These are phyloP conservation scores for Penicillium bovifimosum DNA, from an alignment of 495 filamentous ascomycete genomes.

Conservation along the genomic window DNA sequence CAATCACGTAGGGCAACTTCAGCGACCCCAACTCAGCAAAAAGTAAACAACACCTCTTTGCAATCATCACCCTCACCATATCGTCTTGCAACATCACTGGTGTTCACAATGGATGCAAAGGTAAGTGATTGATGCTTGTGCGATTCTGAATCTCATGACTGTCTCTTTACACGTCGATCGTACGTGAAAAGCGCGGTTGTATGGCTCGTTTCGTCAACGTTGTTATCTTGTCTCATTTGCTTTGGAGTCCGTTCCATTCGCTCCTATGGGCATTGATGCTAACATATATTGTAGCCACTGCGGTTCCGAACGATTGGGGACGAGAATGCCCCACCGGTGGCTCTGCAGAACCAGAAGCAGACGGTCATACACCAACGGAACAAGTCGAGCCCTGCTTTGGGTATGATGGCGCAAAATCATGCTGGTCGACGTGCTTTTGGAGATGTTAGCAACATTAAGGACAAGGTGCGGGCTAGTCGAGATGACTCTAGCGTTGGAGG, in stretches of 20 bases:
- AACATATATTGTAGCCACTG: constrained; percentile 57
- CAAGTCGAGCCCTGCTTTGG: constrained; percentile 72
- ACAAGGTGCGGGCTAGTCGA: constrained; percentile 42
- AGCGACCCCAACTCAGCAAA: constrained; percentile 24
- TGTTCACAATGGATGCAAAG: constrained; percentile 39
- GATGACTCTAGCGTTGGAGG: constrained; percentile 48
- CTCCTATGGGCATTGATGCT: background rate
- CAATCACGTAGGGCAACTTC: constrained; percentile 16
- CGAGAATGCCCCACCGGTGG: constrained; percentile 61
- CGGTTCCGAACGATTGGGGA: constrained; percentile 64
- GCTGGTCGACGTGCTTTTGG: constrained; percentile 70
- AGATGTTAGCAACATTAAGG: constrained; percentile 71
- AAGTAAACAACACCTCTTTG: constrained; percentile 33
- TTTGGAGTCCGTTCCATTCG: background rate
- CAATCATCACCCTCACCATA: background rate
- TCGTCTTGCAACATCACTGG: background rate
- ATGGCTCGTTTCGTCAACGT: background rate
- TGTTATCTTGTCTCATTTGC: background rate
- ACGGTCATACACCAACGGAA: constrained; percentile 71
- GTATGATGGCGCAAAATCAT: constrained; percentile 48
- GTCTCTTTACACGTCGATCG: background rate
- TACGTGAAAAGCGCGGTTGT: background rate
- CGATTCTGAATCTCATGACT: background rate
- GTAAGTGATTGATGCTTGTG: constrained; percentile 22
- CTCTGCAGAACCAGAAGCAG: constrained; percentile 38